Base-by-base conservation (phyloP, 352 stramenopile species). In the Globisporangium radiosum region DNA sequence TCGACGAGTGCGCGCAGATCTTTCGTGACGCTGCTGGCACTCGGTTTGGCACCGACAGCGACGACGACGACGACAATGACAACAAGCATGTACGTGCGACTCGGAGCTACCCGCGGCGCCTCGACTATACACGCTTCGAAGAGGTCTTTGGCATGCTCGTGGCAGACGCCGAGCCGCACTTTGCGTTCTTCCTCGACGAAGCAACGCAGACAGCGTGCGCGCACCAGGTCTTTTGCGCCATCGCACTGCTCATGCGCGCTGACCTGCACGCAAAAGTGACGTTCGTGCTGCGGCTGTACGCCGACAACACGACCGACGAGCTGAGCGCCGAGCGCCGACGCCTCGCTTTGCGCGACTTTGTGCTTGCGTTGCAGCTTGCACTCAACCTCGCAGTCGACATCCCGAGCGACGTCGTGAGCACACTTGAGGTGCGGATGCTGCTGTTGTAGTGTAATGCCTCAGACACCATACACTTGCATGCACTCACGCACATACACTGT, bases 81-180 rank as follows among this genome's bases (percentile, higher is more conserved):
- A 17, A 33, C 17, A 40, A 43, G n/a, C 40, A 44, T 44, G 40
- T 44, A 44, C 7, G 25, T 33, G 25, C 3, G 17, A 57, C 53
- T 15, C 40, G 52, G 9, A 25, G 50, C 11, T 88, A 88, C 60
- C 67, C 77, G 7, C 76, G 78, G 8, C 70, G 76, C 52, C 60
- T 92, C 39, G 63, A 69, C 17, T 63, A 71, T 7, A 11, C 53
- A 11, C 71, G 86, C 39, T 92, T 92, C 62, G 78, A 90, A 47
- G 82, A 92, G 44, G 64, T 92, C 2, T 90, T 90, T 49, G 82
- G 80, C 11, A 78, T 90, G 73, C 71, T 92, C 3, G 65, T 92
- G 48, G 60, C 72, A 0, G 80, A 92, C 51, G 65, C 71, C 0
- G 71, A 85, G 40, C 82, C 76, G 5, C 82, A 90, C 56, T 92